These are phyloP conservation scores for Colletotrichum sp. DNA, from an alignment of 2,329 filamentous ascomycete genomes.

Conservation along the genomic window DNA sequence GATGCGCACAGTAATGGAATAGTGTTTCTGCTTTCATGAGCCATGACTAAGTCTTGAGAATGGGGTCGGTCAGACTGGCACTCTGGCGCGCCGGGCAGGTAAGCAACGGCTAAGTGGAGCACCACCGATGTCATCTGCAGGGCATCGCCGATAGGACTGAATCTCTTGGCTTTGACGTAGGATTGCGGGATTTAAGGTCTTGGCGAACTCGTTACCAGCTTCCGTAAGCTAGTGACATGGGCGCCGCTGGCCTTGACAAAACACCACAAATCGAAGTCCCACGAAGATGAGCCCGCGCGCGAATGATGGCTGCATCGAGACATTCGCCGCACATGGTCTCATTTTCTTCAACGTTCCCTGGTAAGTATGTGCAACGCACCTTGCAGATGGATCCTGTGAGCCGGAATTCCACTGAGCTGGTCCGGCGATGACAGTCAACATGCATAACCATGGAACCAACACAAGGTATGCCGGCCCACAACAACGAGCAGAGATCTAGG, in stretches of 20 bases:
- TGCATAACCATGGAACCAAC: background rate
- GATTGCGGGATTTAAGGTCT: background rate
- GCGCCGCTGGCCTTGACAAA: background rate
- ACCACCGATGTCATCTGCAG: background rate
- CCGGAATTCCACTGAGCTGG: background rate
- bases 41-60: background rate
- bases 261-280: background rate
- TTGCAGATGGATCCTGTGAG: background rate
- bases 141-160: background rate
- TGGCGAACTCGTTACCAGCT: background rate
- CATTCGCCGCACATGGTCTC: background rate
- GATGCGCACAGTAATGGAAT: background rate
- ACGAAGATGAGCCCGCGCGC: background rate
- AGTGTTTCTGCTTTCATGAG: background rate
- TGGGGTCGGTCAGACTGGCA: background rate
- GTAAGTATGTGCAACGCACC: background rate
- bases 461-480: background rate
- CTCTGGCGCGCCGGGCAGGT: background rate
- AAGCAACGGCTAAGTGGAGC: background rate
- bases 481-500: background rate
- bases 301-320: background rate
- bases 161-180: background rate
- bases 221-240: background rate
- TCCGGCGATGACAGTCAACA: background rate
- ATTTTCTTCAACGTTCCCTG: background rate